Evolutionary conservation across 2,329 filamentous ascomycete species (phyloP).

Genomic region (Bipolaris zeicola): DNA sequence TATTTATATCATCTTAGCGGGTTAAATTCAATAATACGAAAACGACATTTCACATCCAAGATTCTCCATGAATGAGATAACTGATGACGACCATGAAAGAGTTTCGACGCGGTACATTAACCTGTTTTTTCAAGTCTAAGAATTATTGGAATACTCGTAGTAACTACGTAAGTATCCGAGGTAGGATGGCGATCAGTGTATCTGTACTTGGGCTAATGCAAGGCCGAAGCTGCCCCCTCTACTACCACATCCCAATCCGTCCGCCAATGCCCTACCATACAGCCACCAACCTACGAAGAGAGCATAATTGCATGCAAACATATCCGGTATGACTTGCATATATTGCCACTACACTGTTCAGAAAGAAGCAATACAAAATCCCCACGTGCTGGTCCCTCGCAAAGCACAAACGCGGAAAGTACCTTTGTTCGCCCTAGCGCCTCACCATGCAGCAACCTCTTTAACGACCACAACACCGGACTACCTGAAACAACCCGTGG

Average conservation of each 20-base stretch:
- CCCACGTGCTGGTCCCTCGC: neutral
- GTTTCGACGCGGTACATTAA: no score
- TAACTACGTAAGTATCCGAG: no score
- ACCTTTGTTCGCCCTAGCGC: neutral
- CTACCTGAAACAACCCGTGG: neutral
- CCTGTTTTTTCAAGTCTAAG: neutral
- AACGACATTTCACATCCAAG: neutral
- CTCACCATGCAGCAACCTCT: neutral
- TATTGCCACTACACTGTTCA: neutral
- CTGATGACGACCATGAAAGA: neutral
- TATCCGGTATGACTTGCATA: neutral
- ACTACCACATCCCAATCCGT: no score
- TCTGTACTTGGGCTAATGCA: no score
- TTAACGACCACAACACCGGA: neutral
- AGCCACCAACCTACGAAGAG: neutral
- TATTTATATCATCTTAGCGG: neutral
- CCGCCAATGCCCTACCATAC: no score
- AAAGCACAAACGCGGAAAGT: neutral
- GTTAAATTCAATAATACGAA: neutral
- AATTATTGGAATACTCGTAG: neutral
- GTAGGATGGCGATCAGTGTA: no score
- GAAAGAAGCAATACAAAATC: neutral
- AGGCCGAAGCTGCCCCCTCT: no score
- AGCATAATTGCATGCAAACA: neutral
- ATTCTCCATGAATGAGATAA: neutral